A percentile compares a stretch with the other conserved stretches of the same genome.
Conservation (phyloP, 2,329 filamentous ascomycete species). For the Exophiala oligosperma region DNA sequence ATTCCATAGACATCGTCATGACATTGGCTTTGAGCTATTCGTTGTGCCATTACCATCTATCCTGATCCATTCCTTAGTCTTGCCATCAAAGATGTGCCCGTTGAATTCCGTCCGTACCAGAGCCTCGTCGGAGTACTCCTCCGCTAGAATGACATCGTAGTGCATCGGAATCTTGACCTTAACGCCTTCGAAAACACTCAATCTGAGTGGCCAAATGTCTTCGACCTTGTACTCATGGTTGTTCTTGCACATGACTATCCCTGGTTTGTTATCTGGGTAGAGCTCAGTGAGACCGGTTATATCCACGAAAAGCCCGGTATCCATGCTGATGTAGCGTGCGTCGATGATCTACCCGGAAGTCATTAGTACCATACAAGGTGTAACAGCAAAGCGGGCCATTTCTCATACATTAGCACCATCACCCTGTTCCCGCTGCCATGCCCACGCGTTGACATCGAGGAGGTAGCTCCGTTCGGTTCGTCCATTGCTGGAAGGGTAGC, state of each 20-base stretch:
- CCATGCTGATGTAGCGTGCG: constrained; percentile 76
- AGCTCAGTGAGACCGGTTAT: constrained; percentile 75
- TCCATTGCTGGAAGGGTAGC: constrained; percentile 41
- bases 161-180: constrained; percentile 63
- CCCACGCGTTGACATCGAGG: constrained; percentile 75
- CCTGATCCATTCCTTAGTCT: constrained; percentile 7
- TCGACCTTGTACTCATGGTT: constrained; percentile 67
- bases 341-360: constrained; percentile 61
- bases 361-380: background rate
- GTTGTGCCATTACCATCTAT: background rate
- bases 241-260: constrained; percentile 78
- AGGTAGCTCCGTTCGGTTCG: constrained; percentile 60
- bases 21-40: no score
- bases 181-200: constrained; percentile 73
- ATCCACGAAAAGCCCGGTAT: constrained; percentile 78
- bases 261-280: constrained; percentile 58
- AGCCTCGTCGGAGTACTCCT: constrained; percentile 41
- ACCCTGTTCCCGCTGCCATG: constrained; percentile 60
- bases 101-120: constrained; percentile 32
- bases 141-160: constrained; percentile 40
- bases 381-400: background rate
- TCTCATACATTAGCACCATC: constrained; percentile 61
- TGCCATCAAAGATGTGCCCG: constrained; percentile 4
- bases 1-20: no score
- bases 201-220: constrained; percentile 76